A percentile compares a stretch with the other conserved stretches of the same genome.
Conservation (phyloP, 768 basidiomycete species). For the Leucosporidium scottii region DNA sequence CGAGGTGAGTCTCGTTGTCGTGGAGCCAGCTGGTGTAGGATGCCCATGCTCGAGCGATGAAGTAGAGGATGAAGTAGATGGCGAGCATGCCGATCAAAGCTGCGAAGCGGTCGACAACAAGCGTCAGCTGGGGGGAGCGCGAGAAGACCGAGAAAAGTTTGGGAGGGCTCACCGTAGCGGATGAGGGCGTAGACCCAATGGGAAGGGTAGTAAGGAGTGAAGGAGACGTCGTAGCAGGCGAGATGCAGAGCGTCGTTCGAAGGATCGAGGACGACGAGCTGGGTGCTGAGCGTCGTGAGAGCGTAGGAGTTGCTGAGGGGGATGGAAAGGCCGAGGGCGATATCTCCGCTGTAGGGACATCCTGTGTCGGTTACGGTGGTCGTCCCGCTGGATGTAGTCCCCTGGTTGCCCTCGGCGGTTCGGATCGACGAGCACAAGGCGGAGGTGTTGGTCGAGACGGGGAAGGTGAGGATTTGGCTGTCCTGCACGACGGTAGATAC, state of each 20-base stretch:
- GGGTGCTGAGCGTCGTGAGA: constrained; percentile 75
- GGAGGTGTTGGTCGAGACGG: constrained; percentile 60
- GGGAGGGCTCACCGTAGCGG: constrained; percentile 35
- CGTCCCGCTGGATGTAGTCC: constrained; percentile 42
- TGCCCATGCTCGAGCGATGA: constrained; percentile 69
- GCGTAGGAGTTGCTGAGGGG: constrained; percentile 60
- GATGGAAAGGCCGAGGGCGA: constrained; percentile 66
- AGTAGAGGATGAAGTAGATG: constrained; percentile 71
- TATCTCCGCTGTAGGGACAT: constrained; percentile 74
- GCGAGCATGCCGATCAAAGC: constrained; percentile 54
- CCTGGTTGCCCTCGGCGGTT: constrained; percentile 39
- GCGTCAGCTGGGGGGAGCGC: constrained; percentile 26
- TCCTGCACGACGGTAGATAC: constrained; percentile 26
- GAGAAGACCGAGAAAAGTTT: no score
- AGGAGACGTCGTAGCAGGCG: constrained; percentile 67
- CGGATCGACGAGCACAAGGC: constrained; percentile 72
- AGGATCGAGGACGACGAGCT: constrained; percentile 81
- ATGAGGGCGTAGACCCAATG: constrained; percentile 47
- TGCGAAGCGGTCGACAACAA: constrained; percentile 57
- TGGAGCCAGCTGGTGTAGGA: constrained; percentile 72
- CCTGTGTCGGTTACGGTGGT: constrained; percentile 44
- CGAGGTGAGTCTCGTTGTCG: constrained; percentile 57
- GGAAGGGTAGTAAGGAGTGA: constrained; percentile 55
- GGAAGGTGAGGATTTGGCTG: constrained; percentile 69
- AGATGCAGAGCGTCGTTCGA: constrained; percentile 60